Percentiles rank a stretch among this genome's conserved stretches.
phyloP scores from a whole-genome alignment of 176 grass and related monocot species.

The Dactylis glomerata region DNA sequence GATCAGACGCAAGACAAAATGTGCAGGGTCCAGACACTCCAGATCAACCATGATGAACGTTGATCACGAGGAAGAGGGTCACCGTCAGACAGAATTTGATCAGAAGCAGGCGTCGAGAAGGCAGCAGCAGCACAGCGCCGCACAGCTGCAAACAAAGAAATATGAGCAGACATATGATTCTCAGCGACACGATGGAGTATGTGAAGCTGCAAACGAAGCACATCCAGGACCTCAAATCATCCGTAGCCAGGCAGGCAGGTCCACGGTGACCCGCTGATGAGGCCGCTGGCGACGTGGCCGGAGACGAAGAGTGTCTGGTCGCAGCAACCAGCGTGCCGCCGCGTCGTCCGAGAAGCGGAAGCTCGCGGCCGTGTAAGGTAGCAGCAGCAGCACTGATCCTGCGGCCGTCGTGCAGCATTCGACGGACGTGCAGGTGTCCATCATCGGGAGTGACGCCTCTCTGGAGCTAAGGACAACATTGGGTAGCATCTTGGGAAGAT shows the following conservation, averaged over 20 bases:
- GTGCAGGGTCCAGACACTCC: not conserved
- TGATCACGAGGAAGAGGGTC: not conserved
- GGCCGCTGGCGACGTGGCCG: not conserved
- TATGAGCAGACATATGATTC: constrained; percentile 18
- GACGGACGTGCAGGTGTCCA: constrained; percentile 73
- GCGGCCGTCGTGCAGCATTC: not conserved
- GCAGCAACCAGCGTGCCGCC: no score
- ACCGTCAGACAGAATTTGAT: not conserved
- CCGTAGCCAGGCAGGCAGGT: constrained; percentile 29
- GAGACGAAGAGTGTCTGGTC: not conserved
- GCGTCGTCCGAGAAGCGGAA: constrained; percentile 16
- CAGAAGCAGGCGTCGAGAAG: not conserved
- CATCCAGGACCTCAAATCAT: constrained; percentile 78
- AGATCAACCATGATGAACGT: not conserved
- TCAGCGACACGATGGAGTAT: constrained; percentile 83
- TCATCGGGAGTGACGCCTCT: constrained; percentile 58
- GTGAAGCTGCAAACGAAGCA: constrained; percentile 64
- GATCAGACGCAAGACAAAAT: not conserved
- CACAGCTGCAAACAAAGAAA: not conserved
- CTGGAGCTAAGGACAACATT: constrained; percentile 64
- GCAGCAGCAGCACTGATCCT: not conserved
- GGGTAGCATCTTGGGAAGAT: no score
- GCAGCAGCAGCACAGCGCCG: not conserved
- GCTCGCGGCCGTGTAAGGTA: constrained; percentile 12
- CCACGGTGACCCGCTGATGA: constrained; percentile 16